Evolutionary conservation across 139 green algal species (phyloP), one percentile per base, ranked within the genome.

Genomic region (Pleodorina starrii): DNA sequence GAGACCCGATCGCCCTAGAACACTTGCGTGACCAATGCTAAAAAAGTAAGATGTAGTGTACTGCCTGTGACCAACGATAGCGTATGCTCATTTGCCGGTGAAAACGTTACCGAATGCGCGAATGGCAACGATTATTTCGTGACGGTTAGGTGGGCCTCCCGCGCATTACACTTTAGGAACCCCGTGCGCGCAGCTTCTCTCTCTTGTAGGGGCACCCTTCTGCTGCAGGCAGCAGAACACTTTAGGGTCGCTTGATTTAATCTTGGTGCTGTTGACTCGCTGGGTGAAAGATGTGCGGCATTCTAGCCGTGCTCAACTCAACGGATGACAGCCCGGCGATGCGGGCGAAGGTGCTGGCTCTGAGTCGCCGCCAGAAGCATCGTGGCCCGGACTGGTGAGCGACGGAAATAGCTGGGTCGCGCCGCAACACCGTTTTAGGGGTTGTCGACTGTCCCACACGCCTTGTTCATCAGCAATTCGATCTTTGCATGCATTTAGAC

Each of bases 261-360:
- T n/a, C n/a, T n/a, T n/a, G n/a, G n/a, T n/a, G n/a, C n/a, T n/a
- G n/a, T n/a, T n/a, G n/a, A n/a, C n/a, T n/a, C n/a, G n/a, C n/a
- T n/a, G n/a, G n/a, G n/a, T n/a, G n/a, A n/a, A 87, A 29, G 27
- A 97, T 97, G 95, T 97, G 95, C 69, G 95, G 95, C n/a, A 97
- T 97, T 54, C 90, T 97, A 57, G 93, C 93, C 4, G 87, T 95
- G n/a, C 80, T 96, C 29, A 91, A 91, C 87, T 72, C 90, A 0
- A 93, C 90, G 4, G 94, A 94, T 92, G 94, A 95, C 84, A 83
- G 84, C 71, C 66, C 87, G 19, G 86, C 90, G 4, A 94, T 95
- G 86, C 89, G 95, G 0, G 72, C 89, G 0, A 80, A 71, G 51
- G 93, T 96, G 29, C 86, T 96, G 69, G 89, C 92, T 7, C 87